These are phyloP conservation scores for Geum urbanum DNA, from an alignment of 306 rosid genomes.

Conservation along the genomic window DNA sequence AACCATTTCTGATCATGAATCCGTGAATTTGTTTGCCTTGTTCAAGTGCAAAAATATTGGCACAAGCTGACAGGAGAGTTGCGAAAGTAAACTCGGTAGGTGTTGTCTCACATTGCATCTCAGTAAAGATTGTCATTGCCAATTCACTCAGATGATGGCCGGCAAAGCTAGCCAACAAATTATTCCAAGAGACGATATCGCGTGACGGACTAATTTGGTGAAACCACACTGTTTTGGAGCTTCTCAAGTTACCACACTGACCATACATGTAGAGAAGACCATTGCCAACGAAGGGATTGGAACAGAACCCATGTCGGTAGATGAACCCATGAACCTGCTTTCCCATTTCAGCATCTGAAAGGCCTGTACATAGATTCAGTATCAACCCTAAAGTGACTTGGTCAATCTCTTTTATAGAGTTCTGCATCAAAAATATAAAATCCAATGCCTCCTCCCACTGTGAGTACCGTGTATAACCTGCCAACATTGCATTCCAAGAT, in stretches of 20 bases:
- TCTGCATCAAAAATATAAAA: conserved; percentile 47
- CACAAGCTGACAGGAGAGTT: conserved; percentile 58
- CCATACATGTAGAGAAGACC: conserved; percentile 81
- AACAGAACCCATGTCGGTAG: conserved; percentile 44
- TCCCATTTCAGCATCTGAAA: conserved; percentile 56
- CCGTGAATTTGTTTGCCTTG: conserved; percentile 70
- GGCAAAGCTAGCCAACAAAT: conserved; percentile 52
- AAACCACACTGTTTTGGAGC: conserved; percentile 48
- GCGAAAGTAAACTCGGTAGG: conserved; percentile 49
- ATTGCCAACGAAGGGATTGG: conserved; percentile 49
- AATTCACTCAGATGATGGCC: conserved; percentile 48
- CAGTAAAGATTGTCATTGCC: conserved; percentile 49
- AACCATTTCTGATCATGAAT: conserved; percentile 57
- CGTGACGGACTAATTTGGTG: conserved; percentile 53
- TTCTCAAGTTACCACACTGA: conserved; percentile 65
- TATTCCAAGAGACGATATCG: conserved; percentile 67
- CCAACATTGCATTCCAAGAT: conserved; percentile 82
- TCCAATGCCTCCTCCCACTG: conserved; percentile 51
- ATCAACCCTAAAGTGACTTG: conserved; percentile 56
- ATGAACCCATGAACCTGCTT: conserved; percentile 62
- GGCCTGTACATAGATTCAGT: conserved; percentile 43
- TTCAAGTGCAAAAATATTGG: conserved; percentile 49
- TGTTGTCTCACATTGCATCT: conserved; percentile 66
- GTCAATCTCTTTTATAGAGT: conserved; percentile 31
- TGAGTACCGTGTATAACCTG: conserved; percentile 41